Evolutionary conservation across 805 yeast species (phyloP).

Genomic region (Metschnikowia cerradonensis): DNA sequence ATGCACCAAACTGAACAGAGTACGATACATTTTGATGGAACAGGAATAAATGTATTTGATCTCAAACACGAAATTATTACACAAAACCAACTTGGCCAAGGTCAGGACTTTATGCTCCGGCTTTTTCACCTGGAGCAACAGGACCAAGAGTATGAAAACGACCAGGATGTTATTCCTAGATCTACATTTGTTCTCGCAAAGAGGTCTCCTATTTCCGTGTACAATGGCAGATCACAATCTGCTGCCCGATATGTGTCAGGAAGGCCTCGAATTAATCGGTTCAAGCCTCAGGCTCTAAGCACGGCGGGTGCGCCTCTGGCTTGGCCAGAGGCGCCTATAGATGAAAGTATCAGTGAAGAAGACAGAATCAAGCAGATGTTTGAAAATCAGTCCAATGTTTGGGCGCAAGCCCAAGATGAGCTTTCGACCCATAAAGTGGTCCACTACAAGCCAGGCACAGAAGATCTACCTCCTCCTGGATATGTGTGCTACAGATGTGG

Average conservation of each 20-base stretch:
- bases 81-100: slow-evolving; percentile 76
- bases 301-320: slow-evolving; percentile 17
- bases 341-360: slow-evolving; percentile 63
- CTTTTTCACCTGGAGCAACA: slow-evolving; percentile 58
- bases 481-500: slow-evolving; percentile 97
- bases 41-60: slow-evolving; percentile 93
- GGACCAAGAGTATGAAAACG: slow-evolving; percentile 74
- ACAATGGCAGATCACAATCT: slow-evolving; percentile 29
- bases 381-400: slow-evolving; percentile 86
- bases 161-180: slow-evolving; percentile 85
- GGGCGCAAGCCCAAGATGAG: slow-evolving; percentile 91
- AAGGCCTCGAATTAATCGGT: slow-evolving; percentile 49
- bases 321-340: slow-evolving; percentile 23
- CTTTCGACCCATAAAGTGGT: slow-evolving; percentile 84
- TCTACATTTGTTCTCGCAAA: slow-evolving; percentile 79
- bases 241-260: slow-evolving; percentile 72
- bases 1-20: slow-evolving; percentile 77
- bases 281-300: slow-evolving; percentile 32
- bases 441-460: slow-evolving; percentile 50
- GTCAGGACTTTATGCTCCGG: slow-evolving; percentile 76
- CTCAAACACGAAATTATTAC: slow-evolving; percentile 83
- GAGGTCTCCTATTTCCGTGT: slow-evolving; percentile 54
- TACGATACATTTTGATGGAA: slow-evolving; percentile 87
- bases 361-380: slow-evolving; percentile 89
- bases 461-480: slow-evolving; percentile 89